Evolutionary conservation across 2,329 filamentous ascomycete genomes (phyloP).

Genomic region (Endoconidiophora polonica): DNA sequence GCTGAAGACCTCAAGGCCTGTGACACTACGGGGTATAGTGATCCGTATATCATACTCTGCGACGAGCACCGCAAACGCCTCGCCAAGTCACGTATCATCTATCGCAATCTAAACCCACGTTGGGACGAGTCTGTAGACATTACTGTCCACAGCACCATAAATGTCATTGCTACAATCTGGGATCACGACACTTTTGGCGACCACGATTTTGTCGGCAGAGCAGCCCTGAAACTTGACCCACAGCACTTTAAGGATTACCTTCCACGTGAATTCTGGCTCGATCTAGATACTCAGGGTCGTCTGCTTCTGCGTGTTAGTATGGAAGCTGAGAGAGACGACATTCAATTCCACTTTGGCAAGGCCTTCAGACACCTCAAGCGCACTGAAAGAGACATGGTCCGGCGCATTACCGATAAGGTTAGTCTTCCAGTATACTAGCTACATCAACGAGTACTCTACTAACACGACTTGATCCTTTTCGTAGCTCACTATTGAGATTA

Average conservation of each 20-base stretch:
- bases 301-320: conserved; percentile 85
- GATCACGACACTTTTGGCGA: conserved; percentile 96
- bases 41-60: conserved; percentile 91
- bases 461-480: background rate
- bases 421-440: background rate
- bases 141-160: conserved; percentile 76
- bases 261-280: conserved; percentile 92
- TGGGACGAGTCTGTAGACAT: conserved; percentile 98
- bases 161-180: conserved; percentile 94
- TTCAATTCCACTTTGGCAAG: conserved; percentile 96
- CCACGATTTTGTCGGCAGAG: conserved; percentile 91
- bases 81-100: conserved; percentile 84
- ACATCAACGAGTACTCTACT: background rate
- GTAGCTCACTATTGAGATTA: conserved; percentile 83
- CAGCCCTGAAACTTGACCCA: conserved; percentile 97
- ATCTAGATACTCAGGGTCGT: conserved; percentile 86
- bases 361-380: conserved; percentile 89
- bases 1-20: conserved; percentile 97
- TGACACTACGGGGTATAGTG: conserved; percentile 82
- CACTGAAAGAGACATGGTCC: conserved; percentile 93
- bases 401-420: conserved; percentile 95
- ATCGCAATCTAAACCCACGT: conserved; percentile 75
- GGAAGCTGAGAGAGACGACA: conserved; percentile 96
- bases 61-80: conserved; percentile 97
- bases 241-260: conserved; percentile 91